Base-by-base conservation (phyloP, 345 rosid genomes). In the Durio zibethinus region DNA sequence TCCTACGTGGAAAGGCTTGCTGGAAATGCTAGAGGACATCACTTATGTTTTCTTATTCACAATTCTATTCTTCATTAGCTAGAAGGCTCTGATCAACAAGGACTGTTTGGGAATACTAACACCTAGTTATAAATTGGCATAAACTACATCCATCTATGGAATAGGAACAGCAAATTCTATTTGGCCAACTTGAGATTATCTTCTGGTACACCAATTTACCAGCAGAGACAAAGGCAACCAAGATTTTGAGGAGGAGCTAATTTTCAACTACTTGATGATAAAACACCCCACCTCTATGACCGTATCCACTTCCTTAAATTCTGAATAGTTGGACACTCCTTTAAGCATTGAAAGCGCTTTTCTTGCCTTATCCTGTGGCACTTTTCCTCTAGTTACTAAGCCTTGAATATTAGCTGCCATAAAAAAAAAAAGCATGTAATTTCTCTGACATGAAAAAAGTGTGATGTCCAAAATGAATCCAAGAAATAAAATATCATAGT, bases 291-390 rank as follows among this genome's bases (percentile, higher is more conserved):
- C 99, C 98, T 95, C 98, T 78, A 95, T 90, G 78, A 95, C 98
- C 97, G 91, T 88, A 78, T 95, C 99, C 75, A 92, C 94, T 79
- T 95, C 94, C 82, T 82, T 90, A 72, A 95, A 90, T 63, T 90
- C 97, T 31, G 93, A 78, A 82, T 95, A 92, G 70, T 93, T 93
- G 54, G 92, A 82, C 29, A 80, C 94, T 76, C 98, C 97, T 82
- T 89, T 90, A 10, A 95, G 89, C 84, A 92, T 83, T 48, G 92
- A 88, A 36, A 93, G 84, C 73, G 93, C 91, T 86, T 91, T 85
- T 42, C 87, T 88, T 56, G 92, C 98, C 78, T 84, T 86, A 77
- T 84, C 94, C 74, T 79, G 81, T 0, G 89, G 79, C 81, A 92
- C 80, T 74, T 89, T 93, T 75, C 94, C 89, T 77, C 92, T 90